phyloP scores from a whole-genome alignment of 2,329 filamentous ascomycete species.

The Penicillium sp. region DNA sequence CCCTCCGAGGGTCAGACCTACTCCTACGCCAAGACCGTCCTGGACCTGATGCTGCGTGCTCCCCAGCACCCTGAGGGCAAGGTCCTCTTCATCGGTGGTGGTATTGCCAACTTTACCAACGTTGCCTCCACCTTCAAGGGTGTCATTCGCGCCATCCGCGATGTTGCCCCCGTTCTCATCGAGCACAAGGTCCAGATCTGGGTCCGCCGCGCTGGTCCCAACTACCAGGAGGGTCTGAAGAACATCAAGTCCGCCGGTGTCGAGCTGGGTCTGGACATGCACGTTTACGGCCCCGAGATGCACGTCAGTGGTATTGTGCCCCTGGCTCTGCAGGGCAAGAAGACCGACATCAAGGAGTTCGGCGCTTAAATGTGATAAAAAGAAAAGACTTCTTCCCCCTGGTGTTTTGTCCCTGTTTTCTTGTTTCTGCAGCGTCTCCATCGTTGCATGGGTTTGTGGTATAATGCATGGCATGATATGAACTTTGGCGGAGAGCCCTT shows the following conservation, averaged over 20 bases:
- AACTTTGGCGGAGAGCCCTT: conserved; percentile 28
- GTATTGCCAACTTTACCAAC: conserved; percentile 99
- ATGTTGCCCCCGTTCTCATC: conserved; percentile 80
- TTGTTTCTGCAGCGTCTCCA: conserved; percentile 32
- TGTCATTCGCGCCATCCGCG: conserved; percentile 93
- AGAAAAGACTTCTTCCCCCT: conserved; percentile 23
- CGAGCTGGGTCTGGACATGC: conserved; percentile 94
- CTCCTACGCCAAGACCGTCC: conserved; percentile 96
- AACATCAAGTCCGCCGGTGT: conserved; percentile 98
- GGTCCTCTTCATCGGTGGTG: conserved; percentile 98
- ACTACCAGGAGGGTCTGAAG: conserved; percentile 99
- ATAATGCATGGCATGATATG: conserved; percentile 47
- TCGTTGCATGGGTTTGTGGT: conserved; percentile 37
- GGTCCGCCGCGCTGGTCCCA: conserved; percentile 88
- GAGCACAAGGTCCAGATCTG: conserved; percentile 99
- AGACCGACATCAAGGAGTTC: conserved; percentile 66
- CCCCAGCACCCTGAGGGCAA: conserved; percentile 87
- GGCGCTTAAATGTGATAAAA: conserved; percentile 37
- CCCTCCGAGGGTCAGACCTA: conserved; percentile 98
- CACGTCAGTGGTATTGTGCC: conserved; percentile 95
- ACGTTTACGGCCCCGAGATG: conserved; percentile 81
- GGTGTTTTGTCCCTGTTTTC: conserved; percentile 27
- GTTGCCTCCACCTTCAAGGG: conserved; percentile 99
- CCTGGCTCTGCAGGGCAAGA: conserved; percentile 74
- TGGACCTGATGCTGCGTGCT: conserved; percentile 95